phyloP scores from a whole-genome alignment of 1,139 yeast species.

The Taphrina confusa region DNA sequence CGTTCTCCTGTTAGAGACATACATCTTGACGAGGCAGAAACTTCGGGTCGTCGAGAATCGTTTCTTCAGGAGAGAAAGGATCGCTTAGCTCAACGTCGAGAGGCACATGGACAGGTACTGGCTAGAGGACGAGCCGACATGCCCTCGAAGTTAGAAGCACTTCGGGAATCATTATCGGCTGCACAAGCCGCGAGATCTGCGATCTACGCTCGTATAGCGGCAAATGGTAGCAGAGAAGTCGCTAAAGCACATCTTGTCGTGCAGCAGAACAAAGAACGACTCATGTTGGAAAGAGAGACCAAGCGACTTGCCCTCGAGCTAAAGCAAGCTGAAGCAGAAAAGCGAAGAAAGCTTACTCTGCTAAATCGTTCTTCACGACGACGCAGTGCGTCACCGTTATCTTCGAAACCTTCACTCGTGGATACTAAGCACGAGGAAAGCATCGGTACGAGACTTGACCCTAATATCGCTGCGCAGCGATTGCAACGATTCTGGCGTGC shows the following conservation, averaged over 20 bases:
- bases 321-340: conserved; percentile 27
- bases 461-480: neutral
- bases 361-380: conserved; percentile 4
- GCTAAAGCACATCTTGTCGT: conserved; percentile 20
- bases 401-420: neutral
- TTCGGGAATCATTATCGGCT: conserved; percentile 14
- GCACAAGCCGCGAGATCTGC: conserved; percentile 31
- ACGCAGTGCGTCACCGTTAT: conserved; percentile 7
- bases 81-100: conserved; percentile 15
- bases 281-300: conserved; percentile 20
- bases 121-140: conserved; percentile 16
- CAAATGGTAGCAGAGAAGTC: conserved; percentile 23
- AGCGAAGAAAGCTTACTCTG: conserved; percentile 4
- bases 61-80: conserved; percentile 14
- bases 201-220: conserved; percentile 17
- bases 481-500: conserved; percentile 10
- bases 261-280: conserved; percentile 21
- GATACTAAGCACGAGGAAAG: no score
- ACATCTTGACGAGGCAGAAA: neutral
- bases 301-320: conserved; percentile 16
- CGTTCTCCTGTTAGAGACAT: conserved; percentile 20
- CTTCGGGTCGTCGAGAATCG: conserved; percentile 7
- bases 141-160: conserved; percentile 10
- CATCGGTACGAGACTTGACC: neutral
- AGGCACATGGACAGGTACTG: neutral